Base-by-base conservation (phyloP, 352 stramenopile genomes). In the Globisporangium megalacanthum region DNA sequence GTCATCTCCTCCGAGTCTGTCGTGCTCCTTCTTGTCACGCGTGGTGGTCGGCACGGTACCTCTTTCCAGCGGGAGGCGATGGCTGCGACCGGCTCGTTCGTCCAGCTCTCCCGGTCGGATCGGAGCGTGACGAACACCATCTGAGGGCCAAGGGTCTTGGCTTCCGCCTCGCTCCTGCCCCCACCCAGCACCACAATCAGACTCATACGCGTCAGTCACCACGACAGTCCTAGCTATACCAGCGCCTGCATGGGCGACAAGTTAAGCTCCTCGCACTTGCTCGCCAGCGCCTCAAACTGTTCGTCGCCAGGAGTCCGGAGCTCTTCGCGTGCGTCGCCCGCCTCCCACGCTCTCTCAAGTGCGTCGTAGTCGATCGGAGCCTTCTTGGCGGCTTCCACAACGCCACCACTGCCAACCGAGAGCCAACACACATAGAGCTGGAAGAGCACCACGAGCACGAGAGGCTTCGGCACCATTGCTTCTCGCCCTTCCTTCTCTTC, bases 91-190 rank as follows among this genome's bases (percentile, higher is more conserved):
- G 59, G 51, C 42, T 87, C 69, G n/a, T 17, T 29, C 25, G 25
- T 29, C 25, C 25, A 29, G 25, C 25, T 29, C 25, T 4, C 9
- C 1, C 54, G n/a, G 35, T 53, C 44, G 31, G 29, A n/a, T 9
- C 45, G 41, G 15, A 92, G 61, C 42, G 76, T 88, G 55, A 90
- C 79, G 50, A 92, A 92, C 7, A 92, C 65, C 82, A 92, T 92
- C 49, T 92, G 82, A 10, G 82, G 79, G 6, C 79, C 79, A n/a
- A 85, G 48, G 4, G 60, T 52, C 54, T 84, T 85, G 35, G 75
- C 74, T 33, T 83, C 68, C 4, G 57, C 59, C 7, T 70, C 60
- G 29, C 55, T 71, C 37, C 74, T 89, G 49, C 11, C 7, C 2
- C 8, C 3, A 14, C 19, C 25, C 25, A 29, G 25, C 25, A 29